These are phyloP conservation scores for Aulographum hederae DNA, from an alignment of 2,329 filamentous ascomycete species.

Conservation along the genomic window DNA sequence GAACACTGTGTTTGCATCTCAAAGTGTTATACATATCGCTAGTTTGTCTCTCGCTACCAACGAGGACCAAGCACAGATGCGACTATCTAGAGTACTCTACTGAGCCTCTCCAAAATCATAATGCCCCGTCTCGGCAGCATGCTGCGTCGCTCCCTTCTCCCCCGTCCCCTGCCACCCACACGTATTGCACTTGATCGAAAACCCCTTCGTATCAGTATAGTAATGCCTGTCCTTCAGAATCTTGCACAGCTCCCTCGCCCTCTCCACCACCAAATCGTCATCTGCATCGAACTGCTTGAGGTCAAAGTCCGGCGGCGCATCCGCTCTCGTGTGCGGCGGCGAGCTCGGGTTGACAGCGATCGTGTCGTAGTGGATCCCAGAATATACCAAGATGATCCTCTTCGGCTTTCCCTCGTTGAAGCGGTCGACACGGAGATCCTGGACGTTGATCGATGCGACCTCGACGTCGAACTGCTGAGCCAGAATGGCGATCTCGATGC, in stretches of 20 bases:
- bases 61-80: too few species aligned
- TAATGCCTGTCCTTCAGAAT: conserved; percentile 58
- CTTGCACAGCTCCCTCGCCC: conserved; percentile 34
- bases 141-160: conserved; percentile 40
- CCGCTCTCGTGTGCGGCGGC: conserved; percentile 34
- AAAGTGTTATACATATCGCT: too few species aligned
- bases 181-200: conserved; percentile 59
- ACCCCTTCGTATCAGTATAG: conserved; percentile 71
- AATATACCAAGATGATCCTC: conserved; percentile 71
- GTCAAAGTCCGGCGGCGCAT: conserved; percentile 54
- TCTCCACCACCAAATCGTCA: conserved; percentile 36
- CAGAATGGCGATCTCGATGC: conserved; percentile 74
- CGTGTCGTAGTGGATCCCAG: conserved; percentile 84
- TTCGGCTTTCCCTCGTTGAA: conserved; percentile 54
- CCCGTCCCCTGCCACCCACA: conserved; percentile 54
- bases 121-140: conserved; percentile 44
- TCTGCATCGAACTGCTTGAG: conserved; percentile 51
- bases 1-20: too few species aligned
- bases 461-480: conserved; percentile 73
- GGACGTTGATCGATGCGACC: conserved; percentile 69
- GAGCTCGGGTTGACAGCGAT: conserved; percentile 55
- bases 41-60: too few species aligned
- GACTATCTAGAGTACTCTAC: too few species aligned
- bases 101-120: conserved; percentile 34
- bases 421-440: conserved; percentile 45